Percentiles rank a stretch among this genome's conserved stretches.
Evolutionary conservation across 106 monocot species (phyloP).

Genomic region (Triglochin maritima): DNA sequence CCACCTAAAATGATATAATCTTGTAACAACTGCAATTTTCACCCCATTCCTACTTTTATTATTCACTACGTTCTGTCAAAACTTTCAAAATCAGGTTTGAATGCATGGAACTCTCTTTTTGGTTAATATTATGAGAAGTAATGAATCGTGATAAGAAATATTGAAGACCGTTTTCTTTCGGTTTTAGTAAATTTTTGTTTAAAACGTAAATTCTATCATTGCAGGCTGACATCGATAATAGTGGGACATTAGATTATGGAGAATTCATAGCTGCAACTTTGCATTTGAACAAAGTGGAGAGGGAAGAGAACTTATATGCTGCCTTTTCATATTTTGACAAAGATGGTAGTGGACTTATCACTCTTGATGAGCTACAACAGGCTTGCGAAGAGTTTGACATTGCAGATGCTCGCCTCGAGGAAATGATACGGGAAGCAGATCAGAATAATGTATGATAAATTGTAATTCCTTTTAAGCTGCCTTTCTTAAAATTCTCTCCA

Average conservation of each 20-base stretch:
- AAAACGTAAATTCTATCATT: not conserved
- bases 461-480: not conserved
- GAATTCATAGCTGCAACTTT: slow-evolving; percentile 16
- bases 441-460: slow-evolving; percentile 7
- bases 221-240: slow-evolving; percentile 14
- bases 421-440: slow-evolving; percentile 7
- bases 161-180: not conserved
- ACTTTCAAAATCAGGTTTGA: too few species aligned
- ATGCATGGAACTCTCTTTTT: too few species aligned
- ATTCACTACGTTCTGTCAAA: too few species aligned
- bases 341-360: slow-evolving; percentile 12
- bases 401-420: slow-evolving; percentile 3
- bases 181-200: not conserved
- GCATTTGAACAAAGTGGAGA: slow-evolving; percentile 12
- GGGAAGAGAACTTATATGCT: slow-evolving; percentile 5
- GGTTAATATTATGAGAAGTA: too few species aligned
- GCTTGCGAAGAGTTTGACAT: slow-evolving; percentile 12
- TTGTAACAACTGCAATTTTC: too few species aligned
- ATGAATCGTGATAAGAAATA: too few species aligned
- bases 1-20: too few species aligned
- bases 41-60: too few species aligned
- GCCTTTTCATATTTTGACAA: slow-evolving; percentile 15
- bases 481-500: not conserved
- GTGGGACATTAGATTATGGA: slow-evolving; percentile 12
- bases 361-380: slow-evolving; percentile 8